Base-by-base conservation (phyloP, 176 grass and related monocot species). In the Oropetium thomaeum region DNA sequence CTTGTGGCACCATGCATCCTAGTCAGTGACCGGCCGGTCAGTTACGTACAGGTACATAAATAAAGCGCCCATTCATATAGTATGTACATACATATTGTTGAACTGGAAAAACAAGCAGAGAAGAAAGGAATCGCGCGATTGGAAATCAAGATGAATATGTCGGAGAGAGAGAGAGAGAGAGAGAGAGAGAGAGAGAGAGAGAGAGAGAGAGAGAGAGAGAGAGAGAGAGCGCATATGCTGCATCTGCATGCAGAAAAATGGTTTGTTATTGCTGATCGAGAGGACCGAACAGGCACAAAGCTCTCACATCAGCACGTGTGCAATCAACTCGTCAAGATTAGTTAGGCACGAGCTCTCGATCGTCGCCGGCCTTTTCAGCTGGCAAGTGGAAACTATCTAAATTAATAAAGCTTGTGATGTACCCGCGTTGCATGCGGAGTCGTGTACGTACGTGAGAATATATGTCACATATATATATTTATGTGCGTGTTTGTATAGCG, bases 271-370 rank as follows among this genome's bases (percentile, higher is more conserved):
- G n/a, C n/a, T n/a, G n/a, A n/a, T n/a, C n/a, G n/a, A n/a, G n/a
- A n/a, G n/a, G 26, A 48, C n/a, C 1, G 31, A 20, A 22, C 7
- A 52, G 49, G 22, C 49, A 3, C 1, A 8, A n/a, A n/a, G n/a
- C n/a, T n/a, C n/a, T n/a, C n/a, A 22, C 49, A 7, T 52, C 49
- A 52, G 49, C 49, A 52, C 79, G 79, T 82, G 57, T 59, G 82
- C 39, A 51, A 59, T 87, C 48, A 72, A 41, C 53, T 71, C 58
- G 72, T 82, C 58, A 87, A 75, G 32, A 59, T 33, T 82, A 65
- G 79, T 77, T 87, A 82, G 79, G 85, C 79, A 82, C 71, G 65
- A 76, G 75, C 20, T 71, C 58, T 20, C 10, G 10, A 37, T 37
- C 35, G n/a, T 8, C 2, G 53, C 10, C 53, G 53, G 10, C 65